Conservation (phyloP, 2,329 filamentous ascomycete species). For the Ambrosiella xylebori region DNA sequence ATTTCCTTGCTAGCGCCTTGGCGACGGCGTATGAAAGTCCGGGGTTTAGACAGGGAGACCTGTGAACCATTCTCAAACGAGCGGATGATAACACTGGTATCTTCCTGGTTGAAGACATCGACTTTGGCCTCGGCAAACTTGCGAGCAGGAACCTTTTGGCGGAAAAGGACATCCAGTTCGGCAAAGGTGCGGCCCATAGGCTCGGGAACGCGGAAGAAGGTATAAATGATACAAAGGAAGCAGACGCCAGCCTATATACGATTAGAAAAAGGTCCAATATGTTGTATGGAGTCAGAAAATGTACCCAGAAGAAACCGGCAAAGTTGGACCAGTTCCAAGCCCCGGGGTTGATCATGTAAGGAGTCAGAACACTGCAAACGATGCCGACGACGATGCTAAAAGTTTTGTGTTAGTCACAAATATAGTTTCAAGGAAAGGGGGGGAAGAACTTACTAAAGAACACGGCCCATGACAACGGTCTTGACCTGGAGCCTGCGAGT, state of each 20-base stretch:
- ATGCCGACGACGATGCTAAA: constrained; percentile 62
- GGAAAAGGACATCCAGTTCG: constrained; percentile 27
- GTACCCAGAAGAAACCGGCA: constrained; percentile 70
- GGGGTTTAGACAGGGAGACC: constrained; percentile 8
- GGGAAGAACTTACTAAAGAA: constrained; percentile 40
- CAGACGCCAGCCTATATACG: constrained; percentile 25
- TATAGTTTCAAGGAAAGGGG: not conserved
- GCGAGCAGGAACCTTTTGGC: constrained; percentile 23
- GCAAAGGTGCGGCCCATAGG: constrained; percentile 32
- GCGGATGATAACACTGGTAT: constrained; percentile 11
- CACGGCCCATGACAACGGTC: constrained; percentile 72
- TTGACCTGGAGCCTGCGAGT: constrained; percentile 76
- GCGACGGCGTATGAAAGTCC: constrained; percentile 9
- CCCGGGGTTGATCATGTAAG: constrained; percentile 80
- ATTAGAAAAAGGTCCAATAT: constrained; percentile 17
- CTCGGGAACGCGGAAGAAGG: constrained; percentile 35
- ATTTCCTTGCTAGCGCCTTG: constrained; percentile 8
- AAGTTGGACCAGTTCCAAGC: constrained; percentile 82
- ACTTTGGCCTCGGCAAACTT: constrained; percentile 19
- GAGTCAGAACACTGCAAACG: constrained; percentile 63
- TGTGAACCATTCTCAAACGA: constrained; percentile 11
- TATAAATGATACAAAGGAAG: constrained; percentile 29
- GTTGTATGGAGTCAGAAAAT: constrained; percentile 14
- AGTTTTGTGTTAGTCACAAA: constrained; percentile 3
- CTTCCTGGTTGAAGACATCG: constrained; percentile 13